A percentile compares a stretch with the other conserved stretches of the same genome.
phyloP scores from a whole-genome alignment of 1,139 yeast genomes.

The Debaryomyces sp. region DNA sequence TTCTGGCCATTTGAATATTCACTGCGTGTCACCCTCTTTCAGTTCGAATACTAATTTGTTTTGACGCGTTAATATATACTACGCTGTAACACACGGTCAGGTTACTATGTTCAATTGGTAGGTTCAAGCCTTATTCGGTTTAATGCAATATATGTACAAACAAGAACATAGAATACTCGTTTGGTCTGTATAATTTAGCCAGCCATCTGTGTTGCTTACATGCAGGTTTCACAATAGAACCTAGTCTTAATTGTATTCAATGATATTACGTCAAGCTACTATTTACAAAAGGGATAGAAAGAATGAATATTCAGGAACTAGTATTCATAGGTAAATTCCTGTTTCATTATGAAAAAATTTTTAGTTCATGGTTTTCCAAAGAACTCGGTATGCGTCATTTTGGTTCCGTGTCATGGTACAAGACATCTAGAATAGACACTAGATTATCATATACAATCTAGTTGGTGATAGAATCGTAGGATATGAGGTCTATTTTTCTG shows the following conservation, averaged over 20 bases:
- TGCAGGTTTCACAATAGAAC: neutral
- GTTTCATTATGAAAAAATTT: neutral
- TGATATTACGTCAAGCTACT: neutral
- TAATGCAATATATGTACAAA: neutral
- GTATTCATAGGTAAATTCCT: neutral
- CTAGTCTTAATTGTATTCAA: neutral
- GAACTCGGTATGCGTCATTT: too few species aligned
- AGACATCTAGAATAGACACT: too few species aligned
- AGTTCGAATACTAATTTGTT: neutral
- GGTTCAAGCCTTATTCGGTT: neutral
- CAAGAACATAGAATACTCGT: neutral
- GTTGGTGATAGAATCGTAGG: neutral
- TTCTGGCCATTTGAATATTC: constrained; percentile 10
- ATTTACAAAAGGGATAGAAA: neutral
- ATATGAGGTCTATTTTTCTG: neutral
- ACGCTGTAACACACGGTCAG: neutral
- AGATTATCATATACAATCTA: neutral
- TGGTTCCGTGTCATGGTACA: too few species aligned
- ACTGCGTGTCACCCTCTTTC: neutral
- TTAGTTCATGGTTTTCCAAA: too few species aligned
- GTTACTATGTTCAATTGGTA: neutral
- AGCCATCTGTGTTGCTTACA: neutral
- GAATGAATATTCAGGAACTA: neutral
- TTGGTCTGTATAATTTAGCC: neutral
- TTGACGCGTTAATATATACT: neutral